phyloP scores from a whole-genome alignment of 2,329 filamentous ascomycete genomes.

The Tolypocladium endophyticum region DNA sequence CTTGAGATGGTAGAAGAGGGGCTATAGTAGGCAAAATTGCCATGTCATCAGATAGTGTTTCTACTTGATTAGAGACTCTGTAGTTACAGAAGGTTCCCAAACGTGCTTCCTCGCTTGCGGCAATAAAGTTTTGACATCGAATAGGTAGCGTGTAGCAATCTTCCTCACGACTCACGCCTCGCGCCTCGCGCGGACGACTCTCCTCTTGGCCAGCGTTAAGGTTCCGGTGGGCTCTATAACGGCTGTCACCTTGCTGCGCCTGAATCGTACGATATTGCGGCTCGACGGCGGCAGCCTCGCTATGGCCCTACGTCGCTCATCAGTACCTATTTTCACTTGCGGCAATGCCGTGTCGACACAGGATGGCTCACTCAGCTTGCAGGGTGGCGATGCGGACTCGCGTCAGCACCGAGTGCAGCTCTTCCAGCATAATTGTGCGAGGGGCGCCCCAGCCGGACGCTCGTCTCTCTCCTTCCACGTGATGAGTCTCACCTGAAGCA shows the following conservation, averaged over 20 bases:
- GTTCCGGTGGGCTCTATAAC: conserved; percentile 8
- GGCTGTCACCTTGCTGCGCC: conserved; percentile 12
- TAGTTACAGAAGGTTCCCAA: too few relatives aligned
- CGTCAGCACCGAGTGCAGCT: conserved; percentile 30
- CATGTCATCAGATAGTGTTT: too few relatives aligned
- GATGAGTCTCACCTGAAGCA: background rate
- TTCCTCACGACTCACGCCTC: conserved; percentile 2
- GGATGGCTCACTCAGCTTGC: conserved; percentile 32
- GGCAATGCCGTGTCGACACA: background rate
- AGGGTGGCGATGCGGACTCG: conserved; percentile 37
- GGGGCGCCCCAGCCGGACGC: background rate
- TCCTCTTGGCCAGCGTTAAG: conserved; percentile 11
- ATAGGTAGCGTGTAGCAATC: too few relatives aligned
- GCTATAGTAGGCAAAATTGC: too few relatives aligned
- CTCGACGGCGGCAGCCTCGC: conserved; percentile 2
- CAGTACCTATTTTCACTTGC: background rate
- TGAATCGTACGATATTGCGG: conserved; percentile 10
- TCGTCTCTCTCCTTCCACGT: background rate
- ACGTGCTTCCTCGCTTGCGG: too few relatives aligned
- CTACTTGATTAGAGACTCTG: too few relatives aligned
- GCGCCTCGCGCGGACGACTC: conserved; percentile 11
- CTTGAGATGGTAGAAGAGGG: too few relatives aligned
- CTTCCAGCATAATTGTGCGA: conserved; percentile 22
- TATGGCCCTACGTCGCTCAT: background rate
- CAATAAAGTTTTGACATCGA: too few relatives aligned